phyloP scores from a whole-genome alignment of 495 filamentous ascomycete species.

The Neurospora cerealis region DNA sequence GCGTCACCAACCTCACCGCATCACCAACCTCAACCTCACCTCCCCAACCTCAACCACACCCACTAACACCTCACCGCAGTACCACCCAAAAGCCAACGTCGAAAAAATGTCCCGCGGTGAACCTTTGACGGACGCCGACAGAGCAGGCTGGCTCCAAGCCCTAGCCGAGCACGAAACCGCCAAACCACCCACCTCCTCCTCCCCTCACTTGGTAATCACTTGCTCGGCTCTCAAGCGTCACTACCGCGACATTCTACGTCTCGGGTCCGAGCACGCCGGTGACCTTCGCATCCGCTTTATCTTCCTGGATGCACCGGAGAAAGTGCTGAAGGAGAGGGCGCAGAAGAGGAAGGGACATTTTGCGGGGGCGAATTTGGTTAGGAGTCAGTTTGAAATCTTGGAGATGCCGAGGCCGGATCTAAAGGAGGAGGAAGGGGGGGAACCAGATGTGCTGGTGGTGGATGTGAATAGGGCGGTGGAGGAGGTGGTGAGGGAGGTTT shows the following conservation, averaged over 20 bases:
- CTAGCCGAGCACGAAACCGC: constrained; percentile 11
- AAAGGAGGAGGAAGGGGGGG: not conserved
- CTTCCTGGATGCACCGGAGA: constrained; percentile 10
- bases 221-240: constrained; percentile 16
- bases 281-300: constrained; percentile 12
- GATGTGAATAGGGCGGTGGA: constrained; percentile 3
- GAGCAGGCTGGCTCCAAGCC: constrained; percentile 17
- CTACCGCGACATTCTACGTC: constrained; percentile 17
- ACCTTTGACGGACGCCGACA: constrained; percentile 16
- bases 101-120: constrained; percentile 15
- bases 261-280: not conserved
- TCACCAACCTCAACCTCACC: not conserved
- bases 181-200: not conserved
- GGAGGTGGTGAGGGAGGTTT: constrained; percentile 6
- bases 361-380: constrained; percentile 8
- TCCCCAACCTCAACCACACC: not conserved
- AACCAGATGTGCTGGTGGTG: constrained; percentile 13
- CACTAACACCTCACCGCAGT: constrained; percentile 1
- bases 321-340: constrained; percentile 5
- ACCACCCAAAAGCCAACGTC: constrained; percentile 18
- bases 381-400: constrained; percentile 11
- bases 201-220: constrained; percentile 12
- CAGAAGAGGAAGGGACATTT: constrained; percentile 11
- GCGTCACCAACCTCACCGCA: not conserved
- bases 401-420: constrained; percentile 11